These are phyloP conservation scores for Schizonepeta tenuifolia DNA, from an alignment of 257 asterid genomes.

Conservation along the genomic window DNA sequence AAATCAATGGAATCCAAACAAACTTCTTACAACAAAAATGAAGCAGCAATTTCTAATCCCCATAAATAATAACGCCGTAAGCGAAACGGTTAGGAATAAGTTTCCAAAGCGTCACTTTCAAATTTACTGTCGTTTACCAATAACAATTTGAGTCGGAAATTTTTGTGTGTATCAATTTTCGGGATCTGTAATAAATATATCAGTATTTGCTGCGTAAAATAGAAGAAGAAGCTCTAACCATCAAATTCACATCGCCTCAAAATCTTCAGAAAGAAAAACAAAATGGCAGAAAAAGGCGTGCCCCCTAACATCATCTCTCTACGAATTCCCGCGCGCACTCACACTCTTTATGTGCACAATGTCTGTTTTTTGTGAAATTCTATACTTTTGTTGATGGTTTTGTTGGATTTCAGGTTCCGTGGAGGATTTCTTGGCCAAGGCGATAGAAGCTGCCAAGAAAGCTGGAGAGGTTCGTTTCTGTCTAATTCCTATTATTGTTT, in stretches of 20 bases:
- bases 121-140: slow-evolving; percentile 19
- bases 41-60: background rate
- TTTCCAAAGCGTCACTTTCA: background rate
- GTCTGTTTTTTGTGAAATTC: background rate
- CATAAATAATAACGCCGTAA: slow-evolving; percentile 9
- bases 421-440: slow-evolving; percentile 62
- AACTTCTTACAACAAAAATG: background rate
- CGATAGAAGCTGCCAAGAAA: slow-evolving; percentile 69
- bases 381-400: slow-evolving; percentile 27
- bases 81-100: background rate
- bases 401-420: slow-evolving; percentile 45
- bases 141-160: background rate
- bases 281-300: slow-evolving; percentile 66
- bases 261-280: slow-evolving; percentile 8
- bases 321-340: slow-evolving; percentile 12
- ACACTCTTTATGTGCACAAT: slow-evolving; percentile 17
- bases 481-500: background rate
- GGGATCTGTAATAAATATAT: slow-evolving; percentile 2
- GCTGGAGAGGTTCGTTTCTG: slow-evolving; percentile 69
- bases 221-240: slow-evolving; percentile 32
- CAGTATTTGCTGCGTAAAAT: slow-evolving; percentile 23
- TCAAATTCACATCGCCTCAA: slow-evolving; percentile 28
- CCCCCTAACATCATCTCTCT: slow-evolving; percentile 2
- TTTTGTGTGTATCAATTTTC: background rate
- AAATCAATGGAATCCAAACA: no score